These are phyloP conservation scores for Gaertneriomyces sp. DNA, from an alignment of 192 early-diverging fungal genomes.

Conservation along the genomic window DNA sequence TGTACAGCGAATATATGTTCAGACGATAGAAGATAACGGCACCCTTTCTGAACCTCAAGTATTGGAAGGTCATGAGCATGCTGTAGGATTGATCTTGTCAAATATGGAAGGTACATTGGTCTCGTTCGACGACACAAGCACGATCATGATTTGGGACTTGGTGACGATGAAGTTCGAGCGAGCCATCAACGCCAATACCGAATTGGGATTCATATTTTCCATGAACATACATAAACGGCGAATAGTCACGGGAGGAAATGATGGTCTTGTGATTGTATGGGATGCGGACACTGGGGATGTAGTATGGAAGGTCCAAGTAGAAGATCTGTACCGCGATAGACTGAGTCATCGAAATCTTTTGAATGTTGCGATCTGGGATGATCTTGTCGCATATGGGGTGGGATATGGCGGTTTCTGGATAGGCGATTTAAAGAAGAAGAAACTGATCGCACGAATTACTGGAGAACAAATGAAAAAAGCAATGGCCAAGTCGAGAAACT, in stretches of 20 bases:
- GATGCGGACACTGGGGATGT: slow-evolving; percentile 26
- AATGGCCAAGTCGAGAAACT: not conserved
- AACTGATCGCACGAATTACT: slow-evolving; percentile 14
- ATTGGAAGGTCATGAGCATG: slow-evolving; percentile 20
- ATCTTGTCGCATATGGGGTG: slow-evolving; percentile 35
- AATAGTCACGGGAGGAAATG: slow-evolving; percentile 32
- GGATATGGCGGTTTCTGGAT: slow-evolving; percentile 30
- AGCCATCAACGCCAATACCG: slow-evolving; percentile 24
- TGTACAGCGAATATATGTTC: slow-evolving; percentile 7
- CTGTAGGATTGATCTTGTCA: slow-evolving; percentile 35
- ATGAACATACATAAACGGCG: slow-evolving; percentile 39
- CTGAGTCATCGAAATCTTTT: slow-evolving; percentile 26
- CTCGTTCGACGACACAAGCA: slow-evolving; percentile 33
- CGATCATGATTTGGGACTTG: slow-evolving; percentile 34
- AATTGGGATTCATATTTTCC: slow-evolving; percentile 36
- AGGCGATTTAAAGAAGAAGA: slow-evolving; percentile 14
- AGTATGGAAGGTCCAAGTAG: slow-evolving; percentile 18
- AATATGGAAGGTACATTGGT: slow-evolving; percentile 33
- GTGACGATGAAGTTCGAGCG: slow-evolving; percentile 26
- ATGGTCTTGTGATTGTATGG: slow-evolving; percentile 37
- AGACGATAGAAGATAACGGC: not conserved
- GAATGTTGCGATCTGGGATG: slow-evolving; percentile 39
- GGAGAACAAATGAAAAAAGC: not conserved
- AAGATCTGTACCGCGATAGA: slow-evolving; percentile 21
- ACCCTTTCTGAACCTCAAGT: not conserved